phyloP scores from a whole-genome alignment of 1,284 basidiomycete genomes.

The Naganishia albida region DNA sequence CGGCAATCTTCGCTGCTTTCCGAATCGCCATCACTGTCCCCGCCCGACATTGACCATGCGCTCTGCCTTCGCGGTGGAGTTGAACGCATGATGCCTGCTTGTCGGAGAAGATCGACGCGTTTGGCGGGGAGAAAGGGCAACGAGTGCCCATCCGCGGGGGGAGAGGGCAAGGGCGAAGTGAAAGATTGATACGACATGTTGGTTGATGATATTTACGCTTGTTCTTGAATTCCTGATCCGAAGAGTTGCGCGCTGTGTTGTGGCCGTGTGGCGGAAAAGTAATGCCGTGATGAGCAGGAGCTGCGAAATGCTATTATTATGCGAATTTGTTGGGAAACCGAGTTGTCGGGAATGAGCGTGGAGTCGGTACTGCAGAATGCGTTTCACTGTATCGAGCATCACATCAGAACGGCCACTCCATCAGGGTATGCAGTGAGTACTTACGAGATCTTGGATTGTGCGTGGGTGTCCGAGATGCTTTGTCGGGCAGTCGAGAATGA shows the following conservation, averaged over 20 bases:
- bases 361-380: background rate
- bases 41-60: conserved; percentile 11
- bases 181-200: conserved; percentile 25
- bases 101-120: conserved; percentile 11
- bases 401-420: too few species aligned
- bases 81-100: background rate
- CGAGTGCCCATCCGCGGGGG: conserved; percentile 10
- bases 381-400: background rate
- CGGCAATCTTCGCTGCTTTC: conserved; percentile 18
- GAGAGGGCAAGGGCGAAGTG: conserved; percentile 15
- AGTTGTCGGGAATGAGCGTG: background rate
- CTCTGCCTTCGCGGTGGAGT: conserved; percentile 7
- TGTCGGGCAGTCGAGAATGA: too few species aligned
- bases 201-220: background rate
- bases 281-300: background rate
- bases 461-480: too few species aligned
- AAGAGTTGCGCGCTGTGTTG: background rate
- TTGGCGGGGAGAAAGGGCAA: conserved; percentile 21
- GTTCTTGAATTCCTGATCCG: conserved; percentile 16
- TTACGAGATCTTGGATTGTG: background rate
- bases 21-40: conserved; percentile 19
- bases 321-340: background rate
- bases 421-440: background rate
- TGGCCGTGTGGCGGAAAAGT: background rate
- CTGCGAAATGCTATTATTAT: background rate